Percentiles rank a stretch among this genome's conserved stretches.
Conservation (phyloP, 208 protist species). For the Trypanosoma cruzi region DNA sequence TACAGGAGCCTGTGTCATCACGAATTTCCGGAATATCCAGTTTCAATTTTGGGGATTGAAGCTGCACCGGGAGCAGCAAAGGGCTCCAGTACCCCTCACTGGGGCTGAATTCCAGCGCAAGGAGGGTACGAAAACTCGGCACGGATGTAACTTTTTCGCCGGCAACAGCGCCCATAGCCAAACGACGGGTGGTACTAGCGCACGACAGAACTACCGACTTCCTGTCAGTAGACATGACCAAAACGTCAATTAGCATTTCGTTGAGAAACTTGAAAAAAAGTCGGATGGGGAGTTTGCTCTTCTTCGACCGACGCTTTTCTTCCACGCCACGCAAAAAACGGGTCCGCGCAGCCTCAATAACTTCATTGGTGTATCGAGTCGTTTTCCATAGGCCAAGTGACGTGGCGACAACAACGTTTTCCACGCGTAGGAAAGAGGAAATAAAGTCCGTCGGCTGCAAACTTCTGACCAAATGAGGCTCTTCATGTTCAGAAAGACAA, state of each 20-base stretch:
- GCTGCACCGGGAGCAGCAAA: conserved; percentile 17
- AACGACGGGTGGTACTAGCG: not conserved
- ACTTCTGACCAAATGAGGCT: not conserved
- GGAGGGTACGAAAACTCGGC: conserved; percentile 22
- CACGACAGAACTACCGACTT: not conserved
- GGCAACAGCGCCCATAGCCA: conserved; percentile 4
- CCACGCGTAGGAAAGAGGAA: conserved; percentile 38
- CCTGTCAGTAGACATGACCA: conserved; percentile 21
- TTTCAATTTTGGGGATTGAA: not conserved
- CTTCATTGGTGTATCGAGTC: conserved; percentile 52
- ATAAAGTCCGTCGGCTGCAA: conserved; percentile 45
- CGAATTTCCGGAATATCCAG: not conserved
- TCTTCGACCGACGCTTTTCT: conserved; percentile 14
- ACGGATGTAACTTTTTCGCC: not conserved
- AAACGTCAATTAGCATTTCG: conserved; percentile 21
- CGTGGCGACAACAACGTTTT: conserved; percentile 57
- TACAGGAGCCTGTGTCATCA: not conserved
- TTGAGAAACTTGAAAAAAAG: conserved; percentile 32
- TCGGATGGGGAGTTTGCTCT: conserved; percentile 22
- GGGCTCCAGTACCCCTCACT: conserved; percentile 50
- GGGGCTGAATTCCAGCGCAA: conserved; percentile 55
- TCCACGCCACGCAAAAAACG: conserved; percentile 39
- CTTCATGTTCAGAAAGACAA: not conserved
- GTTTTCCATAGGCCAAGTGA: conserved; percentile 61
- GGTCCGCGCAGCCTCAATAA: conserved; percentile 32